Evolutionary conservation across 352 stramenopile species (phyloP).

Genomic region (Phytophthora citricola): DNA sequence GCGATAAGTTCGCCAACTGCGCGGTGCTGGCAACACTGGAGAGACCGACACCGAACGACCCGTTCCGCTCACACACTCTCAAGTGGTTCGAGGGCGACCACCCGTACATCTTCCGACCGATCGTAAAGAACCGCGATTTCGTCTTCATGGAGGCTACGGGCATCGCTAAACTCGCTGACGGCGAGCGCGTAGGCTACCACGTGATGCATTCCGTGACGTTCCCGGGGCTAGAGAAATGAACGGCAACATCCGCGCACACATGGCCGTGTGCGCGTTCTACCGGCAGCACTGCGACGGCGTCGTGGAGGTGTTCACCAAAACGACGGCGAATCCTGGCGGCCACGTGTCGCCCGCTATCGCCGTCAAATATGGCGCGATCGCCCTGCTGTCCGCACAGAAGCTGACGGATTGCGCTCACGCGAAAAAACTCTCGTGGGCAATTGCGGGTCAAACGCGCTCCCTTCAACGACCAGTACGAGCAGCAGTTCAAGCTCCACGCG

Average conservation of each 20-base stretch:
- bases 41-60: slow-evolving; percentile 34
- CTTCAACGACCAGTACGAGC: slow-evolving; percentile 17
- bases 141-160: slow-evolving; percentile 64
- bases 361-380: slow-evolving; percentile 22
- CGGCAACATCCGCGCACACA: slow-evolving; percentile 28
- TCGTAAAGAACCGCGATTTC: slow-evolving; percentile 58
- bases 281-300: slow-evolving; percentile 32
- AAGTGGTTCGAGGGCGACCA: slow-evolving; percentile 62
- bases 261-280: slow-evolving; percentile 50
- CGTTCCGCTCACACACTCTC: slow-evolving; percentile 51
- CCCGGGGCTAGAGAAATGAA: slow-evolving; percentile 24
- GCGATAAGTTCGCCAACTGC: slow-evolving; percentile 49
- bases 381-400: slow-evolving; percentile 29
- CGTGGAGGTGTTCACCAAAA: slow-evolving; percentile 45
- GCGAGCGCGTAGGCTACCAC: slow-evolving; percentile 57
- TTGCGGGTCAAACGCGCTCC: slow-evolving; percentile 21
- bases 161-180: slow-evolving; percentile 23
- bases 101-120: slow-evolving; percentile 46
- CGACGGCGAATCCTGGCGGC: slow-evolving; percentile 25
- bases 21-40: slow-evolving; percentile 43
- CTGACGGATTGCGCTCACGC: slow-evolving; percentile 44
- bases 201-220: slow-evolving; percentile 61
- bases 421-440: slow-evolving; percentile 59
- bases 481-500: slow-evolving; percentile 24
- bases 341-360: slow-evolving; percentile 24